Conservation (phyloP, 495 filamentous ascomycete species). For the Aspergillus bertholletiae region DNA sequence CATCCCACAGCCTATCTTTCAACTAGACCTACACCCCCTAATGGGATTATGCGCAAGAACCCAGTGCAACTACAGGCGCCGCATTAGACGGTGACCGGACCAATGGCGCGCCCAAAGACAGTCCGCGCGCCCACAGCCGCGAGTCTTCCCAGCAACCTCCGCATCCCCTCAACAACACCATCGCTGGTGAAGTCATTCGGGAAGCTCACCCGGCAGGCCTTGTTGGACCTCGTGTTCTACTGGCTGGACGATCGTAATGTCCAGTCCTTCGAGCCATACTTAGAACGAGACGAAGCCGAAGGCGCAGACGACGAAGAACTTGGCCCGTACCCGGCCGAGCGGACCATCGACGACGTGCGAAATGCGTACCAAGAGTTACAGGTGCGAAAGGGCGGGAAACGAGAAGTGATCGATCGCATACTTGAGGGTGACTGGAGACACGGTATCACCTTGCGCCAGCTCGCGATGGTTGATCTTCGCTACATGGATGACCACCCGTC, state of each 20-base stretch:
- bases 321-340: slow-evolving; percentile 59
- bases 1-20: neutral
- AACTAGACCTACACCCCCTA: neutral
- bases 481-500: slow-evolving; percentile 74
- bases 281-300: slow-evolving; percentile 24
- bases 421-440: slow-evolving; percentile 78
- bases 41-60: neutral
- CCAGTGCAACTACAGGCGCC: neutral
- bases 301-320: slow-evolving; percentile 33
- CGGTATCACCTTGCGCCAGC: slow-evolving; percentile 71
- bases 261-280: slow-evolving; percentile 45
- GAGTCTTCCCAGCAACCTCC: slow-evolving; percentile 50
- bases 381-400: slow-evolving; percentile 61
- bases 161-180: slow-evolving; percentile 60
- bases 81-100: neutral
- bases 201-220: slow-evolving; percentile 65
- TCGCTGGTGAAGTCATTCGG: slow-evolving; percentile 61
- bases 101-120: slow-evolving; percentile 41
- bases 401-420: slow-evolving; percentile 74
- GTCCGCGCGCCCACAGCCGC: slow-evolving; percentile 46
- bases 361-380: slow-evolving; percentile 56
- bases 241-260: slow-evolving; percentile 69
- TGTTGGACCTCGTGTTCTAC: slow-evolving; percentile 64
- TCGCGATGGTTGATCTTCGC: slow-evolving; percentile 77
- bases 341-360: slow-evolving; percentile 57